Base-by-base conservation (phyloP, 805 yeast genomes). In the Pichia rugopelliculosa region DNA sequence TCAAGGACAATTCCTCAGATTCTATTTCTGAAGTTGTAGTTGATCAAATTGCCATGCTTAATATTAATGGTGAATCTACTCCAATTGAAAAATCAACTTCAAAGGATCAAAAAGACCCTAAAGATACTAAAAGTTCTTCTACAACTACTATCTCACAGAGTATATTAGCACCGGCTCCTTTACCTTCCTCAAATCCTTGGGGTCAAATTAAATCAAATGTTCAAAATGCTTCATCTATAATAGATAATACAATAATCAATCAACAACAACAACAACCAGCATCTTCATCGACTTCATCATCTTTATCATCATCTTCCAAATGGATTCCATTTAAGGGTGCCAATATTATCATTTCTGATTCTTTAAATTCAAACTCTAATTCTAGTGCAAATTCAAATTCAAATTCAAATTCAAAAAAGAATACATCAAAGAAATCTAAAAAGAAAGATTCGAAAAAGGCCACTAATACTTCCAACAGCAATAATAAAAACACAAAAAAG, bases 301-400 rank as follows among this genome's bases (percentile, higher is more conserved):
- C 59, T 44, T 54, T 60, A 50, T 5, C 18, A 1, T 13, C 46
- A 13, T 41, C 65, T 15, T 80, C 80, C 47, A 79, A 83, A 61
- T 82, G 87, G 87, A 75, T 81, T 36, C 87, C 87, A n/a, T 78
- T 76, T 61, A 74, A 78, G 55, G 85, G 77, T 38, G 59, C 66
- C 18, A 76, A 76, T 42, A 74, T 73, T 24, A 68, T 75, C 37
- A 68, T 74, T 20, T 47, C 64, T 2, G 52, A 51, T 40, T 23
- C 25, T 20, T 20, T 23, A 26, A 38, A 47, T 11, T 42, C 39
- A n/a, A 49, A 45, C 18, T 20, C 41, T 4, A 30, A 41, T 17
- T 27, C 38, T 23, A 44, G 13, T 36, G n/a, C 36, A 17, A 39
- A 24, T n/a, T 42, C 45, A 40, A 30, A 20, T 10, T 24, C 30